Evolutionary conservation across 1,284 basidiomycete genomes (phyloP).

Genomic region (Pseudozyma tsukubaensis): DNA sequence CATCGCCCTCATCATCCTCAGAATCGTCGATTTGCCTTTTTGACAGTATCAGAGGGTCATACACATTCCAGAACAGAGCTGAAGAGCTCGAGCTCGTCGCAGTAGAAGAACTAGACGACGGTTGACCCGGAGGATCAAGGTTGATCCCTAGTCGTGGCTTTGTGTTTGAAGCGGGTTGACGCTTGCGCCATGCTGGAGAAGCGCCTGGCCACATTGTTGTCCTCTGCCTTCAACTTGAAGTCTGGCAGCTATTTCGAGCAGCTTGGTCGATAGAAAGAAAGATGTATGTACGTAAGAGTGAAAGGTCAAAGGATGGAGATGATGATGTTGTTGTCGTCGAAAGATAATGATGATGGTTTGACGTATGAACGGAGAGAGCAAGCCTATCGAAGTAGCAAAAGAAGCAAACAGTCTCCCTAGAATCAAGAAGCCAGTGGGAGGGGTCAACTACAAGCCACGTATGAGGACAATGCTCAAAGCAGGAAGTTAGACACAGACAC

Average conservation of each 20-base stretch:
- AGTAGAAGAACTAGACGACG: background rate
- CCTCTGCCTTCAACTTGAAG: no score
- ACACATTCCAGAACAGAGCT: background rate
- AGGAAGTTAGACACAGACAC: background rate
- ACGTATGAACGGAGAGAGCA: no score
- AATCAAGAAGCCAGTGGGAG: no score
- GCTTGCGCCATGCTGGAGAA: slow-evolving; percentile 32
- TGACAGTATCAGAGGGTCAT: slow-evolving; percentile 3
- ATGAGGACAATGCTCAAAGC: background rate
- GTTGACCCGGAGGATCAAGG: slow-evolving; percentile 1
- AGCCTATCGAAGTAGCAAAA: no score
- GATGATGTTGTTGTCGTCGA: no score
- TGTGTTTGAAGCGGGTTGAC: slow-evolving; percentile 10
- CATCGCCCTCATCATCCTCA: background rate
- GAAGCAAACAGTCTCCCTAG: no score
- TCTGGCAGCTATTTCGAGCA: no score
- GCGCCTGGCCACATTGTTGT: slow-evolving; percentile 26
- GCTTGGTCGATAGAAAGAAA: no score
- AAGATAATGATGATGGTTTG: no score
- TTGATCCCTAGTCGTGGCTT: slow-evolving; percentile 29
- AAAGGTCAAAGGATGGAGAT: no score
- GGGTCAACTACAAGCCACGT: no score
- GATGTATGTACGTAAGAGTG: no score
- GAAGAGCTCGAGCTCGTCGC: background rate
- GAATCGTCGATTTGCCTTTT: slow-evolving; percentile 19